These are phyloP conservation scores for Leishmania turanica DNA, from an alignment of 208 protist genomes.

Conservation along the genomic window DNA sequence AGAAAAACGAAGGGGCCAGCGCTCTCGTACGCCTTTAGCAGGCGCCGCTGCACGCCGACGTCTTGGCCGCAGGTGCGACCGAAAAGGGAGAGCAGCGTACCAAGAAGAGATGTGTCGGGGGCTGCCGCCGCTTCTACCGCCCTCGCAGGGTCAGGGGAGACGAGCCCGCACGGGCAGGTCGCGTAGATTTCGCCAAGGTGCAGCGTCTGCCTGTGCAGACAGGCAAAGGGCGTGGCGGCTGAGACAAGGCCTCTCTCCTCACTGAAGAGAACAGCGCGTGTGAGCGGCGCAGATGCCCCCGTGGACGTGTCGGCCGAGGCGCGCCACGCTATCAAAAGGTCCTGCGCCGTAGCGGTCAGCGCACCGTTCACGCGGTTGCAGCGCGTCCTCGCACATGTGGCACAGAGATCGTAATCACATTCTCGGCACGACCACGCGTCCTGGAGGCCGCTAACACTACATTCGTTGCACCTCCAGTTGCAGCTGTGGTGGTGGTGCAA, in stretches of 20 bases:
- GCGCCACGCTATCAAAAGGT: slow-evolving; percentile 43
- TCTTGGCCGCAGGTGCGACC: slow-evolving; percentile 28
- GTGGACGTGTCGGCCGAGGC: background rate
- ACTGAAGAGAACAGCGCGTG: slow-evolving; percentile 35
- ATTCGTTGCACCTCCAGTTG: slow-evolving; percentile 80
- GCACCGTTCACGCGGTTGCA: slow-evolving; percentile 52
- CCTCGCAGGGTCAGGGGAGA: slow-evolving; percentile 22
- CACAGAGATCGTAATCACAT: slow-evolving; percentile 88
- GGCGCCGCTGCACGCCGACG: slow-evolving; percentile 37
- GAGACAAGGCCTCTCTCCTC: slow-evolving; percentile 35
- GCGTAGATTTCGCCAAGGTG: slow-evolving; percentile 22
- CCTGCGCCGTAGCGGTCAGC: slow-evolving; percentile 54
- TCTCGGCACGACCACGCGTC: slow-evolving; percentile 67
- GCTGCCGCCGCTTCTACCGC: background rate
- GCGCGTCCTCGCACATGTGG: slow-evolving; percentile 43
- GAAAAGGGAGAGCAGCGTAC: slow-evolving; percentile 34
- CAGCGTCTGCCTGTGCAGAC: slow-evolving; percentile 8
- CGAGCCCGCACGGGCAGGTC: slow-evolving; percentile 36
- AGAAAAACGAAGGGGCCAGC: slow-evolving; percentile 47
- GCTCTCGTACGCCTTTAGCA: slow-evolving; percentile 53
- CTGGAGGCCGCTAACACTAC: slow-evolving; percentile 37
- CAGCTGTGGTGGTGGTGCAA: slow-evolving; percentile 70
- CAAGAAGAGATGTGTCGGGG: slow-evolving; percentile 14
- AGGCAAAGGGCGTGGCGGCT: slow-evolving; percentile 14
- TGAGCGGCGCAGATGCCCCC: background rate